Base-by-base conservation (phyloP, 2,329 filamentous ascomycete species). In the Colletotrichum euphorbiae region DNA sequence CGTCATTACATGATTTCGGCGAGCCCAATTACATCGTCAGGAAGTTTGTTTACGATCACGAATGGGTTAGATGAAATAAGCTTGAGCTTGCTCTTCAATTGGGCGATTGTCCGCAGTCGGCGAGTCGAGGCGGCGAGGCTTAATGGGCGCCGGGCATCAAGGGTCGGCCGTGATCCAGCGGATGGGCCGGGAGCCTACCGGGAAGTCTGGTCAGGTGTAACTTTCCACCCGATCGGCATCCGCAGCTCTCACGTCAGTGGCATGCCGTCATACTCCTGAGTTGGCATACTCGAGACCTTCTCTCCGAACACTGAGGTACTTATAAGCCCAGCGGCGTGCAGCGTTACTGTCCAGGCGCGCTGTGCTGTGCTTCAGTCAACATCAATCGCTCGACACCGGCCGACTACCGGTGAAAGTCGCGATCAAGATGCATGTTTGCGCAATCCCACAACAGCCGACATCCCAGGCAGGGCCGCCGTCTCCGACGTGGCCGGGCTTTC, bases 351-450 rank as follows among this genome's bases (percentile, higher is more conserved):
- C 15, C 24, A 21, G 19, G 12, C 8, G 12, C 8, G 9, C n/a
- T 1, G 0, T 45, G n/a, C n/a, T n/a, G 42, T 5, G 24, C 9
- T 31, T 19, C 13, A 5, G 13, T 7, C 4, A 6, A 12, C 13
- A 12, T 2, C 4, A 33, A 19, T 19, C 50, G 45, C 40, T 19
- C 46, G 33, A 15, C 24, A 36, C 31, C 46, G 38, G 42, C 40
- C 21, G 12, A 21, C 13, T 31, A n/a, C 31, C 31, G 24, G 46
- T 50, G 19, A 11, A 38, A 50, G 17, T 65, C 54, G 42, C 24
- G 38, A 50, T 55, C 31, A 51, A 36, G 48, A 65, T 68, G 61
- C 61, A 65, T n/a, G 40, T 60, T 38, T 68, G 65, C 54, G 55
- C 65, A n/a, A 59, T 65, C 46, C 65, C 65, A 7, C 64, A 46